Percentiles rank a stretch among this genome's conserved stretches.
Evolutionary conservation across 192 early-diverging fungal species (phyloP).

Genomic region (Linnemannia zychae): DNA sequence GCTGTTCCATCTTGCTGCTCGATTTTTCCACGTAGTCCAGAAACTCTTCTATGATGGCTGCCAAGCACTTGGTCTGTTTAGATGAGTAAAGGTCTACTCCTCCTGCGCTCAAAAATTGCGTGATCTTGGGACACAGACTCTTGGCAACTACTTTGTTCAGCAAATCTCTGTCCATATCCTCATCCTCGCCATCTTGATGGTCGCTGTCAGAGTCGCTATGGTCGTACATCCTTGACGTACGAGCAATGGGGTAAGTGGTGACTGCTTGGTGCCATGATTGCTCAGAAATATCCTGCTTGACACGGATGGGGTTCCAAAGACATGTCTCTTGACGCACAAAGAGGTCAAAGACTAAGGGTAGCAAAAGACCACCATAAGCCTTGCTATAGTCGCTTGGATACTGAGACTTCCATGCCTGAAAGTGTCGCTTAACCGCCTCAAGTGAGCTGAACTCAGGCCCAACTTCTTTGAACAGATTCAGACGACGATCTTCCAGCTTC

Average conservation of each 20-base stretch:
- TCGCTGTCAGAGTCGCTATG: constrained; percentile 47
- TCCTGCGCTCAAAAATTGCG: constrained; percentile 26
- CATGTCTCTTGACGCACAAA: constrained; percentile 67
- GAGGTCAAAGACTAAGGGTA: constrained; percentile 71
- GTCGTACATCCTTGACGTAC: constrained; percentile 7
- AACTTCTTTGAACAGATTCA: constrained; percentile 60
- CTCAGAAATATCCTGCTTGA: constrained; percentile 33
- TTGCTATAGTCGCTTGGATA: constrained; percentile 68
- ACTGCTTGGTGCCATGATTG: constrained; percentile 43
- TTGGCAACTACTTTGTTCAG: constrained; percentile 52
- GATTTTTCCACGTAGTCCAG: constrained; percentile 54
- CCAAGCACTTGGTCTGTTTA: constrained; percentile 35
- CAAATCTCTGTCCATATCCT: constrained; percentile 45
- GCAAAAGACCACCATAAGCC: constrained; percentile 66
- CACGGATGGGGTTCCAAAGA: constrained; percentile 65
- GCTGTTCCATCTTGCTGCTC: constrained; percentile 51
- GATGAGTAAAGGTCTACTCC: constrained; percentile 49
- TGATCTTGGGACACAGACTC: constrained; percentile 47
- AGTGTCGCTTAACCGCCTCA: constrained; percentile 59
- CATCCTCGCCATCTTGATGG: constrained; percentile 38
- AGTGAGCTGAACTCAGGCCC: constrained; percentile 61
- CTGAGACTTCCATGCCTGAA: constrained; percentile 66
- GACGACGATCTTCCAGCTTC: constrained; percentile 43
- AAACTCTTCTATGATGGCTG: constrained; percentile 42
- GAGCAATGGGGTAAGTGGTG: constrained; percentile 28